phyloP scores from a whole-genome alignment of 2,329 filamentous ascomycete species.

The Seiridium unicorne region DNA sequence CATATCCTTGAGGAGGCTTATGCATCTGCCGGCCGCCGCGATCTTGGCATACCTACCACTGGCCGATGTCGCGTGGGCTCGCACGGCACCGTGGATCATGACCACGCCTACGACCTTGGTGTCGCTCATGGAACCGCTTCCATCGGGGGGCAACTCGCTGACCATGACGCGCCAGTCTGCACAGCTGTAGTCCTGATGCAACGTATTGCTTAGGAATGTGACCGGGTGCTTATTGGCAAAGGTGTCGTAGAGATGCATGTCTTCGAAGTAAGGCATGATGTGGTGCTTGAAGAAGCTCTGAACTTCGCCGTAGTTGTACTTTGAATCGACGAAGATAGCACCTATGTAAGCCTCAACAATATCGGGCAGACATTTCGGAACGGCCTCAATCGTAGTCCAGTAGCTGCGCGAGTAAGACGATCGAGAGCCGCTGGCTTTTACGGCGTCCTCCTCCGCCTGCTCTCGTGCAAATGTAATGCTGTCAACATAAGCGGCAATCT shows the following conservation, averaged over 20 bases:
- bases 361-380: conserved; percentile 78
- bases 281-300: conserved; percentile 74
- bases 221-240: conserved; percentile 86
- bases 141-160: conserved; percentile 44
- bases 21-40: conserved; percentile 58
- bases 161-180: conserved; percentile 52
- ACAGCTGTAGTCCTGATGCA: conserved; percentile 68
- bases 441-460: conserved; percentile 32
- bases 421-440: conserved; percentile 29
- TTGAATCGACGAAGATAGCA: conserved; percentile 86
- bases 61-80: conserved; percentile 59
- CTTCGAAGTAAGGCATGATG: conserved; percentile 74
- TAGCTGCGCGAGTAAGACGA: conserved; percentile 57
- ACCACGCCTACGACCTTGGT: conserved; percentile 68
- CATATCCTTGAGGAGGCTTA: conserved; percentile 45
- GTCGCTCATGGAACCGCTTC: conserved; percentile 29
- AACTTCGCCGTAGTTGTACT: conserved; percentile 73
- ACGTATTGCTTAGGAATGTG: conserved; percentile 64
- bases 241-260: conserved; percentile 84
- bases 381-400: conserved; percentile 63
- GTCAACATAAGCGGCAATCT: conserved; percentile 53
- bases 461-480: conserved; percentile 53
- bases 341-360: conserved; percentile 87
- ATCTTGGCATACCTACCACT: conserved; percentile 74
- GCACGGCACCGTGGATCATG: conserved; percentile 69